Evolutionary conservation across 208 protist species (phyloP).

Genomic region (Phytomonas sp.): DNA sequence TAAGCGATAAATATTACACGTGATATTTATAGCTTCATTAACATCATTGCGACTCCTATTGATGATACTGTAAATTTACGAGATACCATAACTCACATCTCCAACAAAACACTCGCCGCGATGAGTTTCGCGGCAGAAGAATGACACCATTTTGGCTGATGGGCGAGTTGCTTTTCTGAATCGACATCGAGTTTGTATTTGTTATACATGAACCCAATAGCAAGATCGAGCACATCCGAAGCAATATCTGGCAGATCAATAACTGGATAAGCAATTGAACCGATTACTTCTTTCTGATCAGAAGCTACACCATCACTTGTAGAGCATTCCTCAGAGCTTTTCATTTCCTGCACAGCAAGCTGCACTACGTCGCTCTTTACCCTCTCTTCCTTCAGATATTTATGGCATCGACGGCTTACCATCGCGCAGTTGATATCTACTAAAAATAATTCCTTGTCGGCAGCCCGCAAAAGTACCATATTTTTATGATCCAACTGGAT

Average conservation of each 20-base stretch:
- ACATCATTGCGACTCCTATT: background rate
- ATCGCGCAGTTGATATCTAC: slow-evolving; percentile 9
- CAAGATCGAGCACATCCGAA: slow-evolving; percentile 1
- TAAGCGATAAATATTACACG: background rate
- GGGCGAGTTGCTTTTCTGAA: background rate
- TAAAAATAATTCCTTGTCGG: slow-evolving; percentile 1
- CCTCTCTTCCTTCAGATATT: slow-evolving; percentile 3
- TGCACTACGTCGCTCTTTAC: background rate
- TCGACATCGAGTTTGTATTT: slow-evolving; percentile 8
- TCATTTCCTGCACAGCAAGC: slow-evolving; percentile 2
- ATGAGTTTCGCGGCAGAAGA: background rate
- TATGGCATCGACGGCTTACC: slow-evolving; percentile 6
- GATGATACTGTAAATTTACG: background rate
- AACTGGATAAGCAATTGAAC: background rate
- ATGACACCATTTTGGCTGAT: background rate
- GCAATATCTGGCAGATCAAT: slow-evolving; percentile 9
- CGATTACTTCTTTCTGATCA: slow-evolving; percentile 1
- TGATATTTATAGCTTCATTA: background rate
- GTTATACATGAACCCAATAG: slow-evolving; percentile 9
- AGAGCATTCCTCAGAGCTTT: slow-evolving; percentile 1
- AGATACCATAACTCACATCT: background rate
- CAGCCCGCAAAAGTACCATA: slow-evolving; percentile 10
- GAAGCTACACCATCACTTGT: background rate
- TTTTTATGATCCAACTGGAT: slow-evolving; percentile 3
- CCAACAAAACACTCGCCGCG: background rate